Conservation (phyloP, 495 filamentous ascomycete species). For the Lichina pygmaea region DNA sequence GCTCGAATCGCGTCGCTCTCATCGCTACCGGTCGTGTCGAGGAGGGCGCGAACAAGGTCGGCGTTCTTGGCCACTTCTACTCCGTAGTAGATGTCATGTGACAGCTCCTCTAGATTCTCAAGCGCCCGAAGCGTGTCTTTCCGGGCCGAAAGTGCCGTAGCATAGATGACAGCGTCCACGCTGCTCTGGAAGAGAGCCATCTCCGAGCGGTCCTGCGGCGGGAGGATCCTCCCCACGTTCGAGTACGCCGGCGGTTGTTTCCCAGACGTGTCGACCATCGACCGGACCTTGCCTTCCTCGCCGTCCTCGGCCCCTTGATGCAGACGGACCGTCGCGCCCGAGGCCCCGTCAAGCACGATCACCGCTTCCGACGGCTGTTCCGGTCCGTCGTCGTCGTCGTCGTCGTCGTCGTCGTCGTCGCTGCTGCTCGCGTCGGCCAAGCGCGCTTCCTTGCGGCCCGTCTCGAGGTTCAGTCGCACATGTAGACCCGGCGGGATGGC, state of each 20-base stretch:
- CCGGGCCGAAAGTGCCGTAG: conserved; percentile 3
- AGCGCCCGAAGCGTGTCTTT: conserved; percentile 19
- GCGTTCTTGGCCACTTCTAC: conserved; percentile 5
- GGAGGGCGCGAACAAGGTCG: conserved; percentile 20
- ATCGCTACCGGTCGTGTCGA: conserved; percentile 9
- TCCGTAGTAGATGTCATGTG: conserved; percentile 43
- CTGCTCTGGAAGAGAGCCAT: conserved; percentile 16
- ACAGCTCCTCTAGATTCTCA: conserved; percentile 18
- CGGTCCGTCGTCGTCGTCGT: conserved; percentile 16
- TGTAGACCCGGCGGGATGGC: conserved; percentile 34
- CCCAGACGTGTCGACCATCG: too few species aligned
- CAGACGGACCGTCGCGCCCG: too few species aligned
- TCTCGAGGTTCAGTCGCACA: conserved; percentile 31
- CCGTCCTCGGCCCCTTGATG: too few species aligned
- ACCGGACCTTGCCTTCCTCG: too few species aligned
- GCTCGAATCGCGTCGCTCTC: conserved; percentile 10
- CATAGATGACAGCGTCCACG: conserved; percentile 13
- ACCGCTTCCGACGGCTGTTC: conserved; percentile 16
- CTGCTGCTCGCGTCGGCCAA: conserved; percentile 6
- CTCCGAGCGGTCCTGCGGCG: conserved; percentile 8
- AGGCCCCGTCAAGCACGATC: neutral
- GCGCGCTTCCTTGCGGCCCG: conserved; percentile 34
- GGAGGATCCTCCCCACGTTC: conserved; percentile 20
- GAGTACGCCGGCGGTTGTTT: conserved; percentile 8
- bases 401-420: conserved; percentile 16